Percentiles rank a stretch among this genome's conserved stretches.
phyloP scores from a whole-genome alignment of 2,329 filamentous ascomycete species.

The Chaetomiaceae sp. region DNA sequence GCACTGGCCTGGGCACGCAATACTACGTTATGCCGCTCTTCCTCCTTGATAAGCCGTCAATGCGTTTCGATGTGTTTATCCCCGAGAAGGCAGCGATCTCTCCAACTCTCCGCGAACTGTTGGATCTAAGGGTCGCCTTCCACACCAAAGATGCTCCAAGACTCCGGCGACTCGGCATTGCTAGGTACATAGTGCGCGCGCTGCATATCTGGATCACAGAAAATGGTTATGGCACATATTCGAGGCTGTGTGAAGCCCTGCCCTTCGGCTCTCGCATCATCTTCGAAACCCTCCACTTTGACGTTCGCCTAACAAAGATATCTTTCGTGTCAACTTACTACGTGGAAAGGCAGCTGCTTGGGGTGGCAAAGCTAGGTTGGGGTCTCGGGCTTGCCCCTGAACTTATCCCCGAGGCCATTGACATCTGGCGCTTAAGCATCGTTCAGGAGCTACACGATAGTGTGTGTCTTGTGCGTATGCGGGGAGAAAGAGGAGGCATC shows the following conservation, averaged over 20 bases:
- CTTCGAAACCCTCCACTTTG: constrained; percentile 46
- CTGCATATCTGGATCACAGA: constrained; percentile 48
- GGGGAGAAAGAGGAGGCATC: neutral
- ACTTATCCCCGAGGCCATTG: constrained; percentile 43
- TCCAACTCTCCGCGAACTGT: constrained; percentile 39
- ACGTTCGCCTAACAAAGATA: constrained; percentile 44
- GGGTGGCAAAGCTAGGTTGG: constrained; percentile 37
- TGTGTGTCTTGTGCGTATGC: constrained; percentile 49
- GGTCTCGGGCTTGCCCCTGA: constrained; percentile 42
- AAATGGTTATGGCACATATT: constrained; percentile 29
- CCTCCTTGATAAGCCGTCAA: constrained; percentile 41
- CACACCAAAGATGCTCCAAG: constrained; percentile 50
- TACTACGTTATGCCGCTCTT: constrained; percentile 55
- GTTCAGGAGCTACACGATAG: constrained; percentile 55
- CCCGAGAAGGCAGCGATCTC: constrained; percentile 45
- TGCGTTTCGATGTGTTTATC: constrained; percentile 56
- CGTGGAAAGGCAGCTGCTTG: constrained; percentile 50
- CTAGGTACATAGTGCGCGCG: constrained; percentile 50
- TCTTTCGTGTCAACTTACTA: constrained; percentile 47
- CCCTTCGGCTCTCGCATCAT: constrained; percentile 58
- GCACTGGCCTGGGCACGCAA: constrained; percentile 53
- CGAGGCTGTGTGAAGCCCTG: constrained; percentile 40
- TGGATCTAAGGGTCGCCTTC: constrained; percentile 50
- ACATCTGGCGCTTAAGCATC: constrained; percentile 48
- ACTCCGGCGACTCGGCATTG: constrained; percentile 47